A percentile compares a stretch with the other conserved stretches of the same genome.
These are phyloP conservation scores for Musa schizocarpa DNA, from an alignment of 176 grass and related monocot species.

Conservation along the genomic window DNA sequence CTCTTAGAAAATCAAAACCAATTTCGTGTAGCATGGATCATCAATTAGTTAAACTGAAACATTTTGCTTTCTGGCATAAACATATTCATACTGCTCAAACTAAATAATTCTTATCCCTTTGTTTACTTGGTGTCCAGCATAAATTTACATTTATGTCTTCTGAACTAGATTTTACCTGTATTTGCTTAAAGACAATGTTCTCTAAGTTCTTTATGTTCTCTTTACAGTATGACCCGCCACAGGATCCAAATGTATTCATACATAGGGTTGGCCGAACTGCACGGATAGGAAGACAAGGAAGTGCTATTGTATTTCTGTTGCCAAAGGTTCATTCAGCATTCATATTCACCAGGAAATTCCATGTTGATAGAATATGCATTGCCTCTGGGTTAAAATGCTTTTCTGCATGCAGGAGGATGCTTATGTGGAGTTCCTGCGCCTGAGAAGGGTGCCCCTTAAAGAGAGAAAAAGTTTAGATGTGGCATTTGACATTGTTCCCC, in stretches of 20 bases:
- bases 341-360: background rate
- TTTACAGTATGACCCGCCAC: conserved; percentile 81
- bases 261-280: conserved; percentile 89
- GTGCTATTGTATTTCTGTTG: conserved; percentile 81
- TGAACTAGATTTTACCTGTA: background rate
- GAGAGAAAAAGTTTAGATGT: conserved; percentile 44
- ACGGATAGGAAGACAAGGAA: conserved; percentile 79
- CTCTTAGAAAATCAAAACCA: no score
- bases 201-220: background rate
- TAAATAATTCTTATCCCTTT: no score
- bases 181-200: conserved; percentile 12
- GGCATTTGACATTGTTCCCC: conserved; percentile 52
- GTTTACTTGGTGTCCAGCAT: no score
- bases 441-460: conserved; percentile 65
- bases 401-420: conserved; percentile 53
- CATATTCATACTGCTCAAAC: no score
- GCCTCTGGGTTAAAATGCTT: background rate
- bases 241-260: conserved; percentile 96
- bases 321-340: conserved; percentile 45
- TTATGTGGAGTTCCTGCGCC: conserved; percentile 84
- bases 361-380: background rate
- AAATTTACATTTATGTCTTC: background rate
- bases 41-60: no score
- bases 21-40: no score
- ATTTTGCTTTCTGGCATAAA: no score